phyloP scores from a whole-genome alignment of 2,329 filamentous ascomycete species.

The Triangularia verruculosa region DNA sequence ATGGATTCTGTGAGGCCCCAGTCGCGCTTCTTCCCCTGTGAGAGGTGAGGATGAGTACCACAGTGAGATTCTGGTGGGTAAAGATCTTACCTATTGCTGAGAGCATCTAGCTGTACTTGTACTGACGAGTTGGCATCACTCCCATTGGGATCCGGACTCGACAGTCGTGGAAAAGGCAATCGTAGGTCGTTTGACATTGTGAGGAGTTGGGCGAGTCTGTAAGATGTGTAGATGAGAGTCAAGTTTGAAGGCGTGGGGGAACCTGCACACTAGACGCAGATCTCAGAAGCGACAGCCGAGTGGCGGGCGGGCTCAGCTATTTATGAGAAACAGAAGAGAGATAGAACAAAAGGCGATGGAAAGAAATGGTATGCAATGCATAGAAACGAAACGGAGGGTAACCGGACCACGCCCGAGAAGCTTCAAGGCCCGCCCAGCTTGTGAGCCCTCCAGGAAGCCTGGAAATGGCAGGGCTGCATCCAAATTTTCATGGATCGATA shows the following conservation, averaged over 20 bases:
- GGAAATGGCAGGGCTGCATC: constrained; percentile 20
- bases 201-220: background rate
- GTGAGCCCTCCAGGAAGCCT: constrained; percentile 26
- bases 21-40: constrained; percentile 13
- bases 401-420: constrained; percentile 6
- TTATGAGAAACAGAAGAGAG: background rate
- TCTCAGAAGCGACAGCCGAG: background rate
- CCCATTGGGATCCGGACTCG: constrained; percentile 16
- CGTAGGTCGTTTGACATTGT: constrained; percentile 16
- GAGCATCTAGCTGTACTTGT: constrained; percentile 24
- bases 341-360: background rate
- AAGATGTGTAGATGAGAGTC: background rate
- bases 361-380: no score
- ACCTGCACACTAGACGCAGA: background rate
- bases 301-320: background rate
- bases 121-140: constrained; percentile 27
- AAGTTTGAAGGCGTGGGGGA: background rate
- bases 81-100: constrained; percentile 24
- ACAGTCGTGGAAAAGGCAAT: constrained; percentile 3
- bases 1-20: constrained; percentile 12
- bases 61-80: background rate
- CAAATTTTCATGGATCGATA: background rate
- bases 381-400: background rate
- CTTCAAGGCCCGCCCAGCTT: constrained; percentile 12
- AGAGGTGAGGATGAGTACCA: background rate